phyloP scores from a whole-genome alignment of 2,329 filamentous ascomycete species.

The Ramichloridium luteum region DNA sequence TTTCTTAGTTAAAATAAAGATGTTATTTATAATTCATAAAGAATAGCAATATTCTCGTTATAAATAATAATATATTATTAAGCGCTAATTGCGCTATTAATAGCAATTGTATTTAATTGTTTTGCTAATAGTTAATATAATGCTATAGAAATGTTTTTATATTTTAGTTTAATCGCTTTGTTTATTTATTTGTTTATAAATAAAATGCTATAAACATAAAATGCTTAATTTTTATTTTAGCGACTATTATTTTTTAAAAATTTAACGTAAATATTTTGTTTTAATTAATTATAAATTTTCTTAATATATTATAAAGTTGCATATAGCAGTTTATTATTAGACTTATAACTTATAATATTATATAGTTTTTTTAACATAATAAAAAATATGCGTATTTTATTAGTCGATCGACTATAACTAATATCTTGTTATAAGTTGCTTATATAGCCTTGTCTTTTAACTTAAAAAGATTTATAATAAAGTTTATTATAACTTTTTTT shows the following conservation, averaged over 20 bases:
- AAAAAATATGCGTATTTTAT: not conserved
- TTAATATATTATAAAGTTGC: not conserved
- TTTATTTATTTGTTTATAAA: constrained; percentile 1
- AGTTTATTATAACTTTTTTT: constrained; percentile 1
- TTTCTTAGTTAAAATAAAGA: not conserved
- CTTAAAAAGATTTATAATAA: constrained; percentile 1
- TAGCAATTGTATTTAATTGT: not conserved
- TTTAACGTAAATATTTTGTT: not conserved
- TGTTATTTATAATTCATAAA: not conserved
- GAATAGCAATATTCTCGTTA: not conserved
- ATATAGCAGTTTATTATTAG: not conserved
- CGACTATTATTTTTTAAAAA: not conserved
- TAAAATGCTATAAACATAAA: constrained; percentile 1
- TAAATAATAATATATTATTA: not conserved
- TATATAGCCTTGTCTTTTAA: not conserved
- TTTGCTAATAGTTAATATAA: constrained; percentile 1
- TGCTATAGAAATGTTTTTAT: not conserved
- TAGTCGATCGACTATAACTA: constrained; percentile 1
- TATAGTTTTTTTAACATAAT: constrained; percentile 1
- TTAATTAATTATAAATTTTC: not conserved
- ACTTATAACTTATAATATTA: not conserved
- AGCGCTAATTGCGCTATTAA: not conserved
- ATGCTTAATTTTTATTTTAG: constrained; percentile 1
- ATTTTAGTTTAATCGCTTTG: not conserved
- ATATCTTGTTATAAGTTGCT: not conserved